Evolutionary conservation across 495 filamentous ascomycete genomes (phyloP), one percentile per base, ranked within the genome.

Genomic region (Entonaema liquescens): DNA sequence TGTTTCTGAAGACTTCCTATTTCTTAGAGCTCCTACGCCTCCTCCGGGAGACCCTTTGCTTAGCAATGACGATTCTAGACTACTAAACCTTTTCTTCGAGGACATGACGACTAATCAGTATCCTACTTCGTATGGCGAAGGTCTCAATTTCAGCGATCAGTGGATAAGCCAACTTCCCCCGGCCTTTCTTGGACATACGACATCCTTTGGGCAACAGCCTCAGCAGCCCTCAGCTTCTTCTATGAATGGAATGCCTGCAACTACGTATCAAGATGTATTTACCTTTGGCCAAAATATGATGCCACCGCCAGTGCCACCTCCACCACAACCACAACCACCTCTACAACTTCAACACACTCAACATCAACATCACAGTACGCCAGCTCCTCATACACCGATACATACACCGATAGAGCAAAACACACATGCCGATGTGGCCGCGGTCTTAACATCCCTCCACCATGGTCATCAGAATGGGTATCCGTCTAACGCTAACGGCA

Each of bases 71-170:
- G 89, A 91, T 73, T 85, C 82, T 38, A 87, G 83, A 65, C 83
- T 88, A 77, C 81, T 90, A n/a, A 83, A 85, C 29, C 83, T 79
- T 66, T 91, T 90, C 78, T 89, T 90, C 74, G 86, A 85, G 55
- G 86, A 83, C 19, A 80, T 90, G 74, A 84, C 85, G 59, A 79
- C 85, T 1, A 84, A 86, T 54, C 81, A 84, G n/a, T 85, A 88
- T 56, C 73, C 82, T 28, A 81, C 79, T 50, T 83, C 84, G 17
- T 83, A 84, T 54, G 82, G 81, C 53, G 85, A 86, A 73, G 74
- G 82, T 0, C 74, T 83, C 6, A 81, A 82, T 28, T 78, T 83
- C 21, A 81, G 80, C 36, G 81, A 86, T 23, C 81, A 83, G 52
- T 89, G 87, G 87, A 72, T 83, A 55, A 78, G 78, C 54, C 85